Evolutionary conservation across 2,329 filamentous ascomycete species (phyloP).

Genomic region (Fusarium chaquense): DNA sequence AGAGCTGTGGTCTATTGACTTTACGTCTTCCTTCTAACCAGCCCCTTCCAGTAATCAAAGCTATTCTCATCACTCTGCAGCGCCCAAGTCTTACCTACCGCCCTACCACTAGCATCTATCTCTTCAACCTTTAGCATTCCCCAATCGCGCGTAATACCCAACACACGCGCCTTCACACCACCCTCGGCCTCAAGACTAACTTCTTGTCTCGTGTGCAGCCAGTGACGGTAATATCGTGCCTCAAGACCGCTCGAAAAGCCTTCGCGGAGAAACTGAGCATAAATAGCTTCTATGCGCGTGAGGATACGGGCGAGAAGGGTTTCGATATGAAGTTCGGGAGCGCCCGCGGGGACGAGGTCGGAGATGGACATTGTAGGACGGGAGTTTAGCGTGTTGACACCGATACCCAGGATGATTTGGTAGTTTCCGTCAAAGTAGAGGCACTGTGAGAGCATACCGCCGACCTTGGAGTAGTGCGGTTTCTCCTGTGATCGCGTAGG

Average conservation of each 20-base stretch:
- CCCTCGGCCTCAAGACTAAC: slow-evolving; percentile 84
- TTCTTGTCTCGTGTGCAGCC: slow-evolving; percentile 83
- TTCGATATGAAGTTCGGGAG: slow-evolving; percentile 76
- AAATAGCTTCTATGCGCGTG: slow-evolving; percentile 80
- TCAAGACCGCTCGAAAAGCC: slow-evolving; percentile 84
- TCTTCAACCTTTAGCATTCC: slow-evolving; percentile 89
- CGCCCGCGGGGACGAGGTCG: slow-evolving; percentile 69
- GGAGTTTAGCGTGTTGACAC: slow-evolving; percentile 86
- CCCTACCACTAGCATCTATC: slow-evolving; percentile 76
- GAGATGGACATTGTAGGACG: slow-evolving; percentile 90
- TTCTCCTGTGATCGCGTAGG: slow-evolving; percentile 63
- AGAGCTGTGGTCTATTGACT: not conserved
- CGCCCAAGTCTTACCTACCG: slow-evolving; percentile 82
- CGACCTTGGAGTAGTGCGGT: slow-evolving; percentile 83
- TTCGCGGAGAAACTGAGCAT: slow-evolving; percentile 76
- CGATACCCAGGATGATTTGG: slow-evolving; percentile 86
- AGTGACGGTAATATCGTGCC: slow-evolving; percentile 80
- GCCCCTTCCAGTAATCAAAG: slow-evolving; percentile 94
- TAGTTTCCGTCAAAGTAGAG: slow-evolving; percentile 82
- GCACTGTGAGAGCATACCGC: slow-evolving; percentile 92
- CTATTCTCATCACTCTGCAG: slow-evolving; percentile 98
- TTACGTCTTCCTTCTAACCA: slow-evolving; percentile 83
- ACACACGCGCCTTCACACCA: slow-evolving; percentile 78
- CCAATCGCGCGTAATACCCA: slow-evolving; percentile 93
- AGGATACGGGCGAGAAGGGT: slow-evolving; percentile 85